Evolutionary conservation across 768 basidiomycete genomes (phyloP), one percentile per base, ranked within the genome.

Genomic region (Sporobolomyces phaffii): DNA sequence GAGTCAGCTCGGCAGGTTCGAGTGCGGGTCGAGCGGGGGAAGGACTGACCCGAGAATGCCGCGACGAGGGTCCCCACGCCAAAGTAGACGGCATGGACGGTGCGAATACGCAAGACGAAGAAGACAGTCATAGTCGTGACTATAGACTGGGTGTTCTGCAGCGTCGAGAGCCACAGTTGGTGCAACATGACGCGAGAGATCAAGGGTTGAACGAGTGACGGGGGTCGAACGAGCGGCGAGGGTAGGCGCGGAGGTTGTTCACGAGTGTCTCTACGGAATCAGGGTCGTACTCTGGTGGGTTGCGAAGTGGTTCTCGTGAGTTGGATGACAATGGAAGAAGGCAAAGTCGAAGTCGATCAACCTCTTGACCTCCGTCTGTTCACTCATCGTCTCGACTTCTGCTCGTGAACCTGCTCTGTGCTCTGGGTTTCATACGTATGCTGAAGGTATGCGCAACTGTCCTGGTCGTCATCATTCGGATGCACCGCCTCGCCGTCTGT

Each of bases 1-100:
- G 24, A 29, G 33, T 26, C 6, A 40, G 24, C 10, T 47, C 18
- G 62, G 17, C 22, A 6, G 44, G 9, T 7, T n/a, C 20, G 2
- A 3, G 15, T 17, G 3, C 17, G n/a, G 8, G 11, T 13, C 24
- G n/a, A 31, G 18, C 36, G 56, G 31, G 49, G 43, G 26, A n/a
- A 17, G 17, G 48, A 69, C 77, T 54, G 13, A 79, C 79, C 79
- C 13, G 76, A 52, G 26, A 78, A 67, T 22, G 77, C 75, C 1
- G 78, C 77, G n/a, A 73, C 70, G 17, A 79, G 68, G 13, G 79
- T 77, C 0, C 79, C 79, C 0, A 70, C 63, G 18, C 76, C 75
- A 61, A 80, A 79, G 65, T 74, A 80, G 28, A 75, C 66, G 2
- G 77, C 74, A 67, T 79, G 78, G 5, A 77, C 76, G n/a, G 75